Base-by-base conservation (phyloP, 2,329 filamentous ascomycete species). In the Hypoxylon sp. region DNA sequence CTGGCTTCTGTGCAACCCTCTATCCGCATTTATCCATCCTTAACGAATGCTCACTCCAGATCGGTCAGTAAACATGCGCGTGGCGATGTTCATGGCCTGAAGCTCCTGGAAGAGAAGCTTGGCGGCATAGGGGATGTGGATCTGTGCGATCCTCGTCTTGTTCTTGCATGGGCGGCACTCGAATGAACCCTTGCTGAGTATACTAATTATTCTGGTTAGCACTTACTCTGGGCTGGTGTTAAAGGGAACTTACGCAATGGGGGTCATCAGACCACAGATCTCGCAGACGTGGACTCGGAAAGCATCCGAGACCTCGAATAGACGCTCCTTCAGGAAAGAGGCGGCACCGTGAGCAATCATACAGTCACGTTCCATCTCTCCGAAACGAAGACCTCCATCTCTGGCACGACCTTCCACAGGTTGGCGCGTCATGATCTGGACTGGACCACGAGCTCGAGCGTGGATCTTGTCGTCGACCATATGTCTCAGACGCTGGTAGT, bases 381-480 rank as follows among this genome's bases (percentile, higher is more conserved):
- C 94, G 84, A 99, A 99, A 70, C 95, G 93, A 32, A 99, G 82
- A 79, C 94, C 94, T 82, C 94, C 94, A 71, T 99, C 95, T 74
- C 95, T 82, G 3, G 94, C 94, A 84, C 95, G 90, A 88, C 94
- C 94, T 76, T 99, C 94, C 9, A 99, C 94, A 12, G 94, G 94
- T 73, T 99, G 94, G 50, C 95, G 83, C 2, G 94, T 99, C 76
- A 99, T 84, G 67, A 99, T 99, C 75, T 99, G 94, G 15, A 96
- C 90, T 1, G 94, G 94, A 25, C 95, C 94, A 70, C 94, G 88
- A 9, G 95, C 94, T 74, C 95, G 89, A n/a, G 94, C 95, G 76
- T 99, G 94, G 65, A 99, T 99, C 83, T 99, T 99, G 80, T 99
- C 94, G 72, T 99, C 94, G 63, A 99, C 95, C 95, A 99, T 99